A percentile compares a stretch with the other conserved stretches of the same genome.
Conservation (phyloP, 2,329 filamentous ascomycete genomes). For the Mariannaea elegans region DNA sequence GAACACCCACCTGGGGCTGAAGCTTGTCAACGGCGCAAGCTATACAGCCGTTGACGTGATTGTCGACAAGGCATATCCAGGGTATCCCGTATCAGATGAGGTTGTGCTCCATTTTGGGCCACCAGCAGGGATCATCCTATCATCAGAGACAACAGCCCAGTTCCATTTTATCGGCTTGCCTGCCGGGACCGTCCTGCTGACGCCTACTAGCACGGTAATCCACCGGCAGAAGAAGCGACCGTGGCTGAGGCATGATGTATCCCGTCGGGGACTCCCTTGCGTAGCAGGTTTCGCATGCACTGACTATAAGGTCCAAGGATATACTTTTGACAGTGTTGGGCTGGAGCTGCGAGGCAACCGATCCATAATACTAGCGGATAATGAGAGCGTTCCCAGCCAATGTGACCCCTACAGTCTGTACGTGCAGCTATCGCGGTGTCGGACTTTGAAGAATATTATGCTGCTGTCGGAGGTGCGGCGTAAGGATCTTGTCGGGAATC, state of each 20-base stretch:
- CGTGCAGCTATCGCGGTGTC: not conserved
- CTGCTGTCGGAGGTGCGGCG: not conserved
- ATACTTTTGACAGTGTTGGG: not conserved
- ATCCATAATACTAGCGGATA: not conserved
- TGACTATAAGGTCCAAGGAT: constrained; percentile 11
- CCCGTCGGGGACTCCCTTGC: not conserved
- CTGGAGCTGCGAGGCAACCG: not conserved
- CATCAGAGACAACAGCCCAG: not conserved
- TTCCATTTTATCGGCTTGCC: not conserved
- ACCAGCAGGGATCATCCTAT: not conserved
- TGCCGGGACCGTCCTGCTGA: not conserved
- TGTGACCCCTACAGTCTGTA: constrained; percentile 5
- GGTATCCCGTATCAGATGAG: not conserved
- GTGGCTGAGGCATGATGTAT: constrained; percentile 2
- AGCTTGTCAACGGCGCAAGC: not conserved
- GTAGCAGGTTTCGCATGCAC: not conserved
- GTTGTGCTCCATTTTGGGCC: not conserved
- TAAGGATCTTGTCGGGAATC: not conserved
- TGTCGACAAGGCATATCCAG: not conserved
- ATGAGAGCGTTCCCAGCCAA: not conserved
- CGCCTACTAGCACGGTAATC: not conserved
- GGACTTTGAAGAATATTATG: not conserved
- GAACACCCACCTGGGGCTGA: not conserved
- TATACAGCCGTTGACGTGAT: not conserved
- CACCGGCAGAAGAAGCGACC: not conserved